phyloP scores from a whole-genome alignment of 2,329 filamentous ascomycete genomes.

The Colletotrichum spinosum region DNA sequence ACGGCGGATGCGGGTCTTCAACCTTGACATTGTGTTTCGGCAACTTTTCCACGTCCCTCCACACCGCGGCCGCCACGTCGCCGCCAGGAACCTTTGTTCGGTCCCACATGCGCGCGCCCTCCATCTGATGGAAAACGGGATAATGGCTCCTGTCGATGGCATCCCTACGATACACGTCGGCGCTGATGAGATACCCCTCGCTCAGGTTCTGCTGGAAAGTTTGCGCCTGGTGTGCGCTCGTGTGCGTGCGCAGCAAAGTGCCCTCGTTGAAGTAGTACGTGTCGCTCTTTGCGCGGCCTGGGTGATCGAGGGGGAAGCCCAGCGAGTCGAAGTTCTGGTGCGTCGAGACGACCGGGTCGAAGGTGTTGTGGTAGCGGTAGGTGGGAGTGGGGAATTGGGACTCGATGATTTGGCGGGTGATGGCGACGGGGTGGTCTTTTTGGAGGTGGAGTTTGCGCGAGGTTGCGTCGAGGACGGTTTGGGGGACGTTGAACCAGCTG shows the following conservation, averaged over 20 bases:
- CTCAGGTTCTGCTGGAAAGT: slow-evolving; percentile 79
- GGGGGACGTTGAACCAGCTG: slow-evolving; percentile 85
- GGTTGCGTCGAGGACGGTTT: slow-evolving; percentile 79
- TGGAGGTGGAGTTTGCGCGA: slow-evolving; percentile 88
- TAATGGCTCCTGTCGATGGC: slow-evolving; percentile 96
- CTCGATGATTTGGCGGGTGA: slow-evolving; percentile 93
- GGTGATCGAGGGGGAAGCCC: slow-evolving; percentile 88
- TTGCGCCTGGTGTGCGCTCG: slow-evolving; percentile 91
- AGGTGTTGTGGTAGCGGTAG: slow-evolving; percentile 81
- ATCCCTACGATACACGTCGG: slow-evolving; percentile 95
- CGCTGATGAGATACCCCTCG: slow-evolving; percentile 88
- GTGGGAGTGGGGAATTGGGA: slow-evolving; percentile 81
- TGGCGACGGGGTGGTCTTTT: slow-evolving; percentile 87
- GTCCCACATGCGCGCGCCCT: slow-evolving; percentile 92
- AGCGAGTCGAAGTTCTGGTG: slow-evolving; percentile 96
- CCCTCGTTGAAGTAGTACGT: slow-evolving; percentile 93
- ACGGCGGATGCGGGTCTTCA: slow-evolving; percentile 84
- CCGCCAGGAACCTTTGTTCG: slow-evolving; percentile 67
- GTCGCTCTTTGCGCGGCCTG: slow-evolving; percentile 87
- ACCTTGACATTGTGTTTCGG: slow-evolving; percentile 81
- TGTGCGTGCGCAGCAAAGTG: slow-evolving; percentile 91
- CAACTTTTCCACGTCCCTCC: slow-evolving; percentile 76
- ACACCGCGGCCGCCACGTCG: slow-evolving; percentile 74
- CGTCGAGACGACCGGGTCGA: slow-evolving; percentile 86
- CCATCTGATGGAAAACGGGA: slow-evolving; percentile 98